Percentiles rank a stretch among this genome's conserved stretches.
phyloP scores from a whole-genome alignment of 2,329 filamentous ascomycete species.

The Penicillium sp. region DNA sequence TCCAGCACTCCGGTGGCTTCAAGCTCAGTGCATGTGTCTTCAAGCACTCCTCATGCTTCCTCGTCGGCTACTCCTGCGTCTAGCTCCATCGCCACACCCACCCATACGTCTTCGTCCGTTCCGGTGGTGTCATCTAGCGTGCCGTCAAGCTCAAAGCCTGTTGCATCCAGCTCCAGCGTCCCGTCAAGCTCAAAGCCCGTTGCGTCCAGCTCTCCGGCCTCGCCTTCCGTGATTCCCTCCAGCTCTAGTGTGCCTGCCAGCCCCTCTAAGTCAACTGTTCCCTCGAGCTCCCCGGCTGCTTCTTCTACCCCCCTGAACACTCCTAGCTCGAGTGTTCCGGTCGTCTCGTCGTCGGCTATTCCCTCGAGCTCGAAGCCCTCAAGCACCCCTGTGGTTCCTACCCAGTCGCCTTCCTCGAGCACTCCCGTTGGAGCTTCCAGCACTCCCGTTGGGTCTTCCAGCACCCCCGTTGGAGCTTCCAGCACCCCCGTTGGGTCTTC shows the following conservation, averaged over 20 bases:
- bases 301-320: neutral
- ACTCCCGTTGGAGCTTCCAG: neutral
- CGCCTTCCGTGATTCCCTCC: neutral
- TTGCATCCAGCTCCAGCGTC: neutral
- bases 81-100: conserved; percentile 3
- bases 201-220: neutral
- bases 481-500: too few species aligned
- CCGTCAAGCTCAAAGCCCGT: neutral
- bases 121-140: neutral
- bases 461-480: too few species aligned
- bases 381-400: neutral
- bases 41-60: neutral
- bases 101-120: neutral
- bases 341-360: neutral
- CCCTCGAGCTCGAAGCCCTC: neutral
- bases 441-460: too few species aligned
- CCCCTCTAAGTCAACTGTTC: too few species aligned
- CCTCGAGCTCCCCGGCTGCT: neutral
- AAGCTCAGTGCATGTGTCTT: neutral
- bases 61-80: neutral
- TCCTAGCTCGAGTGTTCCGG: neutral
- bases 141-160: neutral
- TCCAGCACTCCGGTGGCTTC: conserved; percentile 7
- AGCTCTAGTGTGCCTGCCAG: neutral
- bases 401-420: neutral